Percentiles rank a stretch among this genome's conserved stretches.
Conservation (phyloP, 2,329 filamentous ascomycete genomes). For the Fusarium musae region DNA sequence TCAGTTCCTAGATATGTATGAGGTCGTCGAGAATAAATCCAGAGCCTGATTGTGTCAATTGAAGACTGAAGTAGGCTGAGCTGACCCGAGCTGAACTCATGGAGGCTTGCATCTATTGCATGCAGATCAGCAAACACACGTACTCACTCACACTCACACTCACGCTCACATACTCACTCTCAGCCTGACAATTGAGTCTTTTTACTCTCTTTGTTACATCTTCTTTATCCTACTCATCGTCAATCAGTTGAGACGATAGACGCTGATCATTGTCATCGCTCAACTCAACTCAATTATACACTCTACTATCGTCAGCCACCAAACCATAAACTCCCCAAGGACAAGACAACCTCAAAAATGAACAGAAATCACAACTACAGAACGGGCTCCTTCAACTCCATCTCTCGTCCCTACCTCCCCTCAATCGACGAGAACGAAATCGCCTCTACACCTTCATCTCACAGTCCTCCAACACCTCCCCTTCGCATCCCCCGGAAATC, state of each 20-base stretch:
- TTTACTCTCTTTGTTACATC: neutral
- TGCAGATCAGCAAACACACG: neutral
- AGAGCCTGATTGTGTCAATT: neutral
- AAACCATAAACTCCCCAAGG: neutral
- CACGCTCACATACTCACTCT: neutral
- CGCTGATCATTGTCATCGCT: constrained; percentile 2
- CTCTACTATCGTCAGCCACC: neutral
- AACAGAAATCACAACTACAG: constrained; percentile 32
- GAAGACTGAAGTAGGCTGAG: neutral
- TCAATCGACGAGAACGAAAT: constrained; percentile 53
- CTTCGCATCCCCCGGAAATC: constrained; percentile 48
- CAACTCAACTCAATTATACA: neutral
- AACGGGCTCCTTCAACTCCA: constrained; percentile 29
- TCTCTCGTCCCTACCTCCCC: constrained; percentile 49
- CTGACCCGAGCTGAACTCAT: constrained; percentile 9
- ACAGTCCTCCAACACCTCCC: constrained; percentile 37
- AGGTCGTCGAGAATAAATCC: neutral
- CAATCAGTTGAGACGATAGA: constrained; percentile 7
- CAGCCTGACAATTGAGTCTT: neutral
- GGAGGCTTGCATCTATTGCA: constrained; percentile 3
- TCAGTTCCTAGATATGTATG: neutral
- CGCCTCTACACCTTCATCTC: constrained; percentile 26
- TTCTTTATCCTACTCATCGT: neutral
- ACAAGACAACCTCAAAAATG: constrained; percentile 21
- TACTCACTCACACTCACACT: neutral